Base-by-base conservation (phyloP, 305 asterid genomes). In the Petunia hybrid region DNA sequence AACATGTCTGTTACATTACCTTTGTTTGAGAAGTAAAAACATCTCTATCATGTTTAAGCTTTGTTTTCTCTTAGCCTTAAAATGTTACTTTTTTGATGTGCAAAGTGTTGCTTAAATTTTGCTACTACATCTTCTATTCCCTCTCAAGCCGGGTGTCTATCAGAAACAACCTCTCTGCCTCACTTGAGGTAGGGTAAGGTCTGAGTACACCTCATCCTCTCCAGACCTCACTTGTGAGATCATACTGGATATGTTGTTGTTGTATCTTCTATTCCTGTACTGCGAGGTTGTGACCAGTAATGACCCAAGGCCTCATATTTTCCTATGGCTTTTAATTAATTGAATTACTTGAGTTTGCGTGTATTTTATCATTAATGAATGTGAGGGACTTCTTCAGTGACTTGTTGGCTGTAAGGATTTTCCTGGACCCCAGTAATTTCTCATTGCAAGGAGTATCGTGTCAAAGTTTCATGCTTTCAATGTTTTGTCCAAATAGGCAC, bases 21-120 rank as follows among this genome's bases (percentile, higher is more conserved):
- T 22, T 22, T 22, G 31, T 22, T 22, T 22, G 31, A 22, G 31
- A 22, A 22, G 31, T 63, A 51, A 74, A 14, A 73, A 53, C n/a
- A 74, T 36, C 36, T 74, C 78, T 51, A 36, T 13, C 53, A 55
- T 13, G 13, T 31, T 61, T 46, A 22, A 45, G 55, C 48, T 73
- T 12, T 73, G 35, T 1, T 5, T 48, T 71, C 12, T 35, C 0
- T 39, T 35, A 10, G 31, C 63, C 61, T 71, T 48, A 48, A 22
- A 46, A 71, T 71, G 77, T 48, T 71, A 31, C 31, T 2, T 73
- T 45, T 73, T 13, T 35, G 60, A 73, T 36, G 7, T 35, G 78
- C 78, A 74, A 14, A 74, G 53, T 74, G 78, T 74, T 73, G 64
- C 64, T 74, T 63, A 74, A 22, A 22, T 22, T 74, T 51, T 74